Evolutionary conservation across 176 grass and related monocot species (phyloP).

Genomic region (Oryza coarctata): DNA sequence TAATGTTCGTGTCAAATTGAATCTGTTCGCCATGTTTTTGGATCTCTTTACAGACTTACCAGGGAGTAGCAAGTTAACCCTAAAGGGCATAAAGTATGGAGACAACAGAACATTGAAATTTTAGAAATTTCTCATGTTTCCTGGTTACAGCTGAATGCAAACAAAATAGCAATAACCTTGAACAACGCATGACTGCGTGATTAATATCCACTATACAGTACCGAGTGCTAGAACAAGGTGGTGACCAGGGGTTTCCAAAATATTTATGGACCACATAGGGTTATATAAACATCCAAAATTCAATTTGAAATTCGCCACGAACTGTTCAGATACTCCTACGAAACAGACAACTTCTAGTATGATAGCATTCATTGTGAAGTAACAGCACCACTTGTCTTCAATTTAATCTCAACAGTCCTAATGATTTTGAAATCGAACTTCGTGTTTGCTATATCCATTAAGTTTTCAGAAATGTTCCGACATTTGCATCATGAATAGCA

Average conservation of each 20-base stretch:
- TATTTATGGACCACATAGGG: not conserved
- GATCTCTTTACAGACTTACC: not conserved
- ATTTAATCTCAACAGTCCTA: not conserved
- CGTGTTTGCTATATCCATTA: too few species aligned
- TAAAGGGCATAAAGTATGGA: not conserved
- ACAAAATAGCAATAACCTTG: not conserved
- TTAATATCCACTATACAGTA: not conserved
- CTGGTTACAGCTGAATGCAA: not conserved
- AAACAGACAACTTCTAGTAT: not conserved
- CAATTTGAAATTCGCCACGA: not conserved
- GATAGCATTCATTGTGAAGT: not conserved
- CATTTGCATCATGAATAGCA: not conserved
- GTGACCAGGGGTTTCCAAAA: not conserved
- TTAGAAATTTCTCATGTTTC: not conserved
- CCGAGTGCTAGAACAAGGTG: not conserved
- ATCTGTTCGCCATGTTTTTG: constrained; percentile 1
- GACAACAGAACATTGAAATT: not conserved
- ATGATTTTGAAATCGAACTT: not conserved
- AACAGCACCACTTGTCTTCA: not conserved
- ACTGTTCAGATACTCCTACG: not conserved
- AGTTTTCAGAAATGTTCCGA: not conserved
- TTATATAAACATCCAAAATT: not conserved
- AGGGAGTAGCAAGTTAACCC: not conserved
- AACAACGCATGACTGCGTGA: not conserved
- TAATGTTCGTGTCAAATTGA: not conserved